phyloP scores from a whole-genome alignment of 495 filamentous ascomycete genomes.

The Daldinia concentrica region DNA sequence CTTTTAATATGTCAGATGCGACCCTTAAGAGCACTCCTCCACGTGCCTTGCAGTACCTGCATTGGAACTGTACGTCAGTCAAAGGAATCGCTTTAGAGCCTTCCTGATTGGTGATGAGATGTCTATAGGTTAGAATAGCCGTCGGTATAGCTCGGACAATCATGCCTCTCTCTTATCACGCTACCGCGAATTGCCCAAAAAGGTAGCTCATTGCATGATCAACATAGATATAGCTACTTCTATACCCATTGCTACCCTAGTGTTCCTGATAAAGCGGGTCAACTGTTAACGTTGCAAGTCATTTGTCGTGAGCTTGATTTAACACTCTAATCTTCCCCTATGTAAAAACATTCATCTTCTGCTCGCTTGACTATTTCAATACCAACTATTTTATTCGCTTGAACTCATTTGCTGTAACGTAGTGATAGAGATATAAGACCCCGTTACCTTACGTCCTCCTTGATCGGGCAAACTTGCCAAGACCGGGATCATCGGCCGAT shows the following conservation, averaged over 20 bases:
- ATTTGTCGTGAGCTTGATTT: slow-evolving; percentile 18
- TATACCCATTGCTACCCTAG: slow-evolving; percentile 27
- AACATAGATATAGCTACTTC: slow-evolving; percentile 1
- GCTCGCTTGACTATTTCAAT: slow-evolving; percentile 2
- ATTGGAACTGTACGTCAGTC: not conserved
- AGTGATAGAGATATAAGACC: slow-evolving; percentile 27
- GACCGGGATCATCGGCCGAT: slow-evolving; percentile 33
- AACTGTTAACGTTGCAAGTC: slow-evolving; percentile 35
- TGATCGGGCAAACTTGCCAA: slow-evolving; percentile 24
- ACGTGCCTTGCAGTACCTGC: not conserved
- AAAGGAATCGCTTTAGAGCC: not conserved
- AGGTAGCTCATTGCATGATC: not conserved
- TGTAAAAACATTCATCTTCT: slow-evolving; percentile 8
- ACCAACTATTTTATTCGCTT: not conserved
- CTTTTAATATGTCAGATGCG: not conserved
- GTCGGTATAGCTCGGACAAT: not conserved
- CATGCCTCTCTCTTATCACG: not conserved
- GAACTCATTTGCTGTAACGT: slow-evolving; percentile 22
- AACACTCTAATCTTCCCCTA: slow-evolving; percentile 5
- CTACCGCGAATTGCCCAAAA: not conserved
- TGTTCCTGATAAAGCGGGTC: slow-evolving; percentile 28
- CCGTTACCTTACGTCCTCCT: slow-evolving; percentile 21
- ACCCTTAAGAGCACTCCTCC: not conserved
- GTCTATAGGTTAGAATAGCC: not conserved
- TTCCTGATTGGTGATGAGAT: not conserved